These are phyloP conservation scores for Linum usitatissimum DNA, from an alignment of 345 rosid genomes.

Conservation along the genomic window DNA sequence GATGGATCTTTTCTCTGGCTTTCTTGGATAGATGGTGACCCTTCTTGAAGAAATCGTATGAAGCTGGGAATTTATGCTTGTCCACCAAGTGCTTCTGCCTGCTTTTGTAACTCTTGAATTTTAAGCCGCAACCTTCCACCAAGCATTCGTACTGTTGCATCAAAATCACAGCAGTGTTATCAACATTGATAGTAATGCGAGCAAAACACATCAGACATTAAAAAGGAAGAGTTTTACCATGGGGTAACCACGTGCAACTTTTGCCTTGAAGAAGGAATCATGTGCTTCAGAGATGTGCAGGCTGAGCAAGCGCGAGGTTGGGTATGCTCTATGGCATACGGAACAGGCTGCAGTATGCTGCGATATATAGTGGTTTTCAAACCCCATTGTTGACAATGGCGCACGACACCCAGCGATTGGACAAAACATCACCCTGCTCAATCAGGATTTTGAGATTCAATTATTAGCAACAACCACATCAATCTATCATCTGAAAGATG, in stretches of 20 bases:
- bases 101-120: conserved; percentile 63
- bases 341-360: conserved; percentile 89
- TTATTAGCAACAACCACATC: not conserved
- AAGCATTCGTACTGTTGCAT: conserved; percentile 69
- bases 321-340: conserved; percentile 75
- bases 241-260: conserved; percentile 78
- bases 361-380: conserved; percentile 84
- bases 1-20: conserved; percentile 54
- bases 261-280: conserved; percentile 91
- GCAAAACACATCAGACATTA: not conserved
- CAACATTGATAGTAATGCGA: not conserved
- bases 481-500: not conserved
- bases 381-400: conserved; percentile 51
- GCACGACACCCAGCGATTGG: conserved; percentile 79
- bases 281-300: conserved; percentile 88
- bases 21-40: conserved; percentile 60
- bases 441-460: conserved; percentile 10
- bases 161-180: not conserved
- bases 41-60: conserved; percentile 76
- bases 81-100: conserved; percentile 76
- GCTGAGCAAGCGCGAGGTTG: conserved; percentile 70
- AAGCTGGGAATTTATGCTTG: conserved; percentile 81
- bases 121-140: conserved; percentile 82
- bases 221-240: conserved; percentile 35
- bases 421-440: conserved; percentile 58